Conservation (phyloP, 306 rosid genomes). For the Malus sylvestris region DNA sequence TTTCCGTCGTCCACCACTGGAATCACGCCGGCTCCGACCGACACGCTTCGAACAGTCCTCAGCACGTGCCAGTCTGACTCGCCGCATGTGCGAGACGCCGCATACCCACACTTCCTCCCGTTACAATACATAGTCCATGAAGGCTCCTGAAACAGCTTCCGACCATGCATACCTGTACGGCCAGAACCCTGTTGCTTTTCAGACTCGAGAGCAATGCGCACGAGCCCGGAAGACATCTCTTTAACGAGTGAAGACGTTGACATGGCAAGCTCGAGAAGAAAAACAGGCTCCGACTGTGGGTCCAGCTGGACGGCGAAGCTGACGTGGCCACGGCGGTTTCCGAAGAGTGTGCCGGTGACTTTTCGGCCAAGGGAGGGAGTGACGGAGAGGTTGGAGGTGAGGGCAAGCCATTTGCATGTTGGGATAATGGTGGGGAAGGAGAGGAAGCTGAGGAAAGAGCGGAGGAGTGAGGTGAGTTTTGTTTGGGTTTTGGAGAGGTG, state of each 20-base stretch:
- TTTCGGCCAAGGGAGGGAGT: slow-evolving; percentile 49
- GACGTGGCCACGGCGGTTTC: slow-evolving; percentile 78
- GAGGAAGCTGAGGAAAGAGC: slow-evolving; percentile 57
- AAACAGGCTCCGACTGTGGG: slow-evolving; percentile 56
- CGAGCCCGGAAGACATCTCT: slow-evolving; percentile 91
- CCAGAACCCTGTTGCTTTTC: slow-evolving; percentile 23
- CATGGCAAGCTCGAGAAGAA: slow-evolving; percentile 69
- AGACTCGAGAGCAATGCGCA: slow-evolving; percentile 77
- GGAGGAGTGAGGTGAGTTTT: slow-evolving; percentile 45
- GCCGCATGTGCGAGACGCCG: slow-evolving; percentile 58
- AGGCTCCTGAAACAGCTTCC: slow-evolving; percentile 64
- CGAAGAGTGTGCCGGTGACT: slow-evolving; percentile 91
- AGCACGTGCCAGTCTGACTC: slow-evolving; percentile 64
- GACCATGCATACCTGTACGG: neutral
- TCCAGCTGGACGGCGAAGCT: slow-evolving; percentile 85
- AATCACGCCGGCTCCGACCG: slow-evolving; percentile 87
- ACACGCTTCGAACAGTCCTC: slow-evolving; percentile 62
- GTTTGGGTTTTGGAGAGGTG: slow-evolving; percentile 12
- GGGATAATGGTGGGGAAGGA: slow-evolving; percentile 47
- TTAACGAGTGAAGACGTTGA: slow-evolving; percentile 71
- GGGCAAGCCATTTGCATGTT: slow-evolving; percentile 65
- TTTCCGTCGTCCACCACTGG: slow-evolving; percentile 50
- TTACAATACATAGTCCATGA: slow-evolving; percentile 87
- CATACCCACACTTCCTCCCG: slow-evolving; percentile 68
- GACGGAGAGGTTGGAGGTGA: slow-evolving; percentile 44